phyloP scores from a whole-genome alignment of 2,329 filamentous ascomycete genomes.

The Hortaea sp. region DNA sequence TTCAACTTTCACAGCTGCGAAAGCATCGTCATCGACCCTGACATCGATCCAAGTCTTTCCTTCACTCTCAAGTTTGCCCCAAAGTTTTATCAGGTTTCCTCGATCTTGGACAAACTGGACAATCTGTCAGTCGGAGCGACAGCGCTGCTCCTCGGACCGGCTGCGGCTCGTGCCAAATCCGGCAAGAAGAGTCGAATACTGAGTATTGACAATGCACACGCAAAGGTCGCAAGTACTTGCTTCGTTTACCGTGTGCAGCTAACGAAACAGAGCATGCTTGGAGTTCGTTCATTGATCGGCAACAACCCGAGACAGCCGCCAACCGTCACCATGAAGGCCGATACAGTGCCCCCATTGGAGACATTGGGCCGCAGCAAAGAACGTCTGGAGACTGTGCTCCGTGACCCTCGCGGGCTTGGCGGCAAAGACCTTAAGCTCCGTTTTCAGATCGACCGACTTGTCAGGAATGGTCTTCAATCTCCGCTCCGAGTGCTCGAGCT shows the following conservation, averaged over 20 bases:
- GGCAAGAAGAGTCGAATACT: conserved; percentile 24
- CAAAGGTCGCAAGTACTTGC: conserved; percentile 34
- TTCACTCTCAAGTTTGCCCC: conserved; percentile 31
- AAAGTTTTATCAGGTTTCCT: conserved; percentile 27
- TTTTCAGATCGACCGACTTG: conserved; percentile 55
- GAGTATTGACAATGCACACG: conserved; percentile 27
- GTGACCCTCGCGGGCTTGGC: conserved; percentile 17
- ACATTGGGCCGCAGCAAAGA: conserved; percentile 7
- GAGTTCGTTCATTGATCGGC: conserved; percentile 15
- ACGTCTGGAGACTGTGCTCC: conserved; percentile 27
- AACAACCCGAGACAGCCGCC: conserved; percentile 22
- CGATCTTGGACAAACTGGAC: conserved; percentile 5
- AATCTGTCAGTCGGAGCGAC: conserved; percentile 5
- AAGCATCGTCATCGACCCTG: conserved; percentile 25
- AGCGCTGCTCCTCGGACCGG: neutral
- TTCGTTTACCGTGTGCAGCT: conserved; percentile 40
- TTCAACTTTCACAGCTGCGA: conserved; percentile 34
- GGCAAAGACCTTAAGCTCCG: conserved; percentile 43
- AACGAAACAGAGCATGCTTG: conserved; percentile 15
- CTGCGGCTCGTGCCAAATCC: conserved; percentile 1
- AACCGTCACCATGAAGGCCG: conserved; percentile 17
- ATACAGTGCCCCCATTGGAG: conserved; percentile 5
- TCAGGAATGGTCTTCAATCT: conserved; percentile 52
- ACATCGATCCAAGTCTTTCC: conserved; percentile 24
- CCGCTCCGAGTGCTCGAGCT: conserved; percentile 43